A percentile compares a stretch with the other conserved stretches of the same genome.
These are phyloP conservation scores for Rhizopus microsporus DNA, from an alignment of 371 early-diverging fungal genomes.

Conservation along the genomic window DNA sequence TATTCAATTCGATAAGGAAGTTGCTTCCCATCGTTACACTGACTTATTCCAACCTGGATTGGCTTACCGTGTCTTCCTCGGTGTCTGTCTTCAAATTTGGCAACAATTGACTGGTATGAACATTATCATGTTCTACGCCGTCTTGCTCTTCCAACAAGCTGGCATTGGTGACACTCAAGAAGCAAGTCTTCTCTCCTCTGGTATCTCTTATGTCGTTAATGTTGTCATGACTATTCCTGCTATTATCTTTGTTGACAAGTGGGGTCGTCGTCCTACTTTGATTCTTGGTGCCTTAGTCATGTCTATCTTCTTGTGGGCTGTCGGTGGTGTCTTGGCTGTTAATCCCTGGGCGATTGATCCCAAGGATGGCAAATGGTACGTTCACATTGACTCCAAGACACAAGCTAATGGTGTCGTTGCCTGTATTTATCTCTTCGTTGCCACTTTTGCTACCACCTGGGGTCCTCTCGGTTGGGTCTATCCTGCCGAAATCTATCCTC, in stretches of 20 bases:
- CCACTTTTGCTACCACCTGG: slow-evolving; percentile 83
- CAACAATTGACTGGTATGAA: slow-evolving; percentile 82
- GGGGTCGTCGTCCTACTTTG: slow-evolving; percentile 68
- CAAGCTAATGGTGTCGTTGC: slow-evolving; percentile 58
- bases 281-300: slow-evolving; percentile 51
- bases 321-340: slow-evolving; percentile 51
- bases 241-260: slow-evolving; percentile 74
- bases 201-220: slow-evolving; percentile 40
- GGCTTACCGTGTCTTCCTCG: slow-evolving; percentile 66
- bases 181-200: slow-evolving; percentile 39
- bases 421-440: slow-evolving; percentile 73
- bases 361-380: slow-evolving; percentile 21
- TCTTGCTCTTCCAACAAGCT: slow-evolving; percentile 43
- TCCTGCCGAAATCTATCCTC: slow-evolving; percentile 86
- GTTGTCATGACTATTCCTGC: slow-evolving; percentile 73
- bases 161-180: slow-evolving; percentile 43
- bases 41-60: slow-evolving; percentile 42
- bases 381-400: slow-evolving; percentile 3
- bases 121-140: slow-evolving; percentile 54
- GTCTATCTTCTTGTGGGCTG: slow-evolving; percentile 43
- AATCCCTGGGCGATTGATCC: slow-evolving; percentile 37
- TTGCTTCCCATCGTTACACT: slow-evolving; percentile 36
- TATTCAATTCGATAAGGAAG: slow-evolving; percentile 71
- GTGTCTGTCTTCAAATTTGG: slow-evolving; percentile 71
- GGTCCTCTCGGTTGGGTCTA: slow-evolving; percentile 94